Conservation (phyloP, 331 rosid species). For the Malus hybrid region DNA sequence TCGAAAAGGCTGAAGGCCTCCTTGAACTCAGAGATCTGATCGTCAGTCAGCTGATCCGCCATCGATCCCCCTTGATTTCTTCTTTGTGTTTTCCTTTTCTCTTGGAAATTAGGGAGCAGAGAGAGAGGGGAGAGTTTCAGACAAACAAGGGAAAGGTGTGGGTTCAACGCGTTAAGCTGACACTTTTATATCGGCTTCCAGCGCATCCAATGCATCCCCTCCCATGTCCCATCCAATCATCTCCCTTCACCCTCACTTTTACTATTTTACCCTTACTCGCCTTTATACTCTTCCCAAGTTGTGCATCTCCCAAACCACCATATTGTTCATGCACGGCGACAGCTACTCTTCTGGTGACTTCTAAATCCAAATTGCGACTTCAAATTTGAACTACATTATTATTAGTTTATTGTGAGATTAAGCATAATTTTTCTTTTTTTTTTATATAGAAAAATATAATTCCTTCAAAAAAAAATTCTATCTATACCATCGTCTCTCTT, state of each 20-base stretch:
- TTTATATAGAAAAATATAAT: no score
- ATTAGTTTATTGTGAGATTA: no score
- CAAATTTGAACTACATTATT: no score
- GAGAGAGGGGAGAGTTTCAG: neutral
- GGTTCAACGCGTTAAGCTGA: neutral
- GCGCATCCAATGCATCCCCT: neutral
- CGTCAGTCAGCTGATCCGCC: conserved; percentile 8
- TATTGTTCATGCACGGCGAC: neutral
- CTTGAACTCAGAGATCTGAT: conserved; percentile 14
- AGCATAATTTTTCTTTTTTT: no score
- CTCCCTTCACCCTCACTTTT: neutral
- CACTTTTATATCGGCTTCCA: neutral
- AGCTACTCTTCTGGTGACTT: no score
- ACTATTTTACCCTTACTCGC: neutral
- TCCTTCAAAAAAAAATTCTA: no score
- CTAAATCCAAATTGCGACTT: no score
- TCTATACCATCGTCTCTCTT: no score
- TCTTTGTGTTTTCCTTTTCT: neutral
- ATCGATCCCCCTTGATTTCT: neutral
- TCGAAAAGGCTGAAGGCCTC: conserved; percentile 14
- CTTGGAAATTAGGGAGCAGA: neutral
- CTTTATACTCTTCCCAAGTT: neutral
- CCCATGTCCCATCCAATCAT: neutral
- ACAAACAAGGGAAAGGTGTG: neutral
- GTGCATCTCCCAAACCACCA: neutral